A percentile compares a stretch with the other conserved stretches of the same genome.
phyloP scores from a whole-genome alignment of 139 green algal species.

The Auxenochlorella pyrenoidosa region DNA sequence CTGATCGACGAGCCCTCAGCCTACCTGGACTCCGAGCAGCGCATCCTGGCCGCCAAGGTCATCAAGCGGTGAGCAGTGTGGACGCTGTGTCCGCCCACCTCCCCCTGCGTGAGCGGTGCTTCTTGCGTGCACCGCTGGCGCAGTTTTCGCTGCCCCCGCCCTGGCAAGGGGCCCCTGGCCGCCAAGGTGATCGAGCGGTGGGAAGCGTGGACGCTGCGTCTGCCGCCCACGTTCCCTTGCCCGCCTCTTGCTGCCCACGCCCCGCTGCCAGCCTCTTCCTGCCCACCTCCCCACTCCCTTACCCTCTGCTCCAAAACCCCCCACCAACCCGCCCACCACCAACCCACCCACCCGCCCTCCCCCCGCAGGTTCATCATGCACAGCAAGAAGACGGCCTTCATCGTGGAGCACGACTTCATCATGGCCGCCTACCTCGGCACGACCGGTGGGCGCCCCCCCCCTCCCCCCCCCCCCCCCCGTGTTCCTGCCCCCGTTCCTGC shows the following conservation, averaged over 20 bases:
- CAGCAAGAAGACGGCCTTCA: conserved; percentile 98
- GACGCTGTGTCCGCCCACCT: no score
- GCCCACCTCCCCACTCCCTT: neutral
- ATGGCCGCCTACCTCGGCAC: conserved; percentile 99
- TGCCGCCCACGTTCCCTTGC: no score
- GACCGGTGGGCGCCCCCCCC: conserved; percentile 73
- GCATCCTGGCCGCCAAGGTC: conserved; percentile 95
- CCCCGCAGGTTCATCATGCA: conserved; percentile 95
- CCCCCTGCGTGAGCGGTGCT: no score
- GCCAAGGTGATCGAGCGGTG: neutral
- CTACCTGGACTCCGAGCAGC: conserved; percentile 99
- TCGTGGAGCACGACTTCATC: conserved; percentile 99
- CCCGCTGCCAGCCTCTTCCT: neutral
- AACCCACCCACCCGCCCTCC: neutral
- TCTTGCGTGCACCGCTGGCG: no score
- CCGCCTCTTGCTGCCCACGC: no score
- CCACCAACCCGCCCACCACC: neutral
- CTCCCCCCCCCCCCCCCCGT: no score
- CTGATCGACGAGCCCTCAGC: conserved; percentile 98
- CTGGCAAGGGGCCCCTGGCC: neutral
- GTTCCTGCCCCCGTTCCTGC: no score
- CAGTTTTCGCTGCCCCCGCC: neutral
- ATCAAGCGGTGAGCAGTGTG: no score
- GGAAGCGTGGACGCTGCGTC: neutral
- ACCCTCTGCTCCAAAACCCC: neutral